Evolutionary conservation across 345 rosid species (phyloP).

Genomic region (Euphorbia peplus): DNA sequence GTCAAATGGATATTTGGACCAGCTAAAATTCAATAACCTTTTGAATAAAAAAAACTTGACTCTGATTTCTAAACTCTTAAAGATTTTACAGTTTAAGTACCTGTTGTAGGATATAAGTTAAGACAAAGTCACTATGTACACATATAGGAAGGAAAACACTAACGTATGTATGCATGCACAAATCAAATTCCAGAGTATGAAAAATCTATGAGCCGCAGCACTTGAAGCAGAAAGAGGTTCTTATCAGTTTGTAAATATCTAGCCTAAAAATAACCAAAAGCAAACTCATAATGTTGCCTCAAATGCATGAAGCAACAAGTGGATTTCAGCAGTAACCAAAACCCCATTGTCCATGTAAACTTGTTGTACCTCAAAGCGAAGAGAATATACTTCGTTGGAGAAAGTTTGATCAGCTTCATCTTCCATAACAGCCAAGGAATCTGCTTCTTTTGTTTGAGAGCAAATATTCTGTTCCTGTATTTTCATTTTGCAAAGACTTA

Average conservation of each 20-base stretch:
- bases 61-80: background rate
- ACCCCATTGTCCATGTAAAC: background rate
- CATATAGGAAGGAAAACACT: background rate
- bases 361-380: conserved; percentile 75
- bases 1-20: background rate
- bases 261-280: background rate
- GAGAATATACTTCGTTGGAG: conserved; percentile 38
- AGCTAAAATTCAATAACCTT: background rate
- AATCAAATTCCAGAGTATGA: background rate
- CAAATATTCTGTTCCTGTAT: conserved; percentile 35
- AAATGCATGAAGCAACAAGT: background rate
- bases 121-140: no score
- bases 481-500: conserved; percentile 11
- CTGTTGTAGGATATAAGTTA: background rate
- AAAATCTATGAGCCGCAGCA: background rate
- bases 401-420: conserved; percentile 30
- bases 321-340: background rate
- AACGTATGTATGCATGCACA: background rate
- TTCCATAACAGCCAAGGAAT: conserved; percentile 30
- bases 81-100: background rate
- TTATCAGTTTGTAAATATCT: background rate
- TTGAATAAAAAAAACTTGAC: background rate
- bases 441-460: conserved; percentile 17
- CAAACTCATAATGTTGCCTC: background rate
- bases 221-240: background rate